phyloP scores from a whole-genome alignment of 352 stramenopile species.

The Pythium plurisporium region DNA sequence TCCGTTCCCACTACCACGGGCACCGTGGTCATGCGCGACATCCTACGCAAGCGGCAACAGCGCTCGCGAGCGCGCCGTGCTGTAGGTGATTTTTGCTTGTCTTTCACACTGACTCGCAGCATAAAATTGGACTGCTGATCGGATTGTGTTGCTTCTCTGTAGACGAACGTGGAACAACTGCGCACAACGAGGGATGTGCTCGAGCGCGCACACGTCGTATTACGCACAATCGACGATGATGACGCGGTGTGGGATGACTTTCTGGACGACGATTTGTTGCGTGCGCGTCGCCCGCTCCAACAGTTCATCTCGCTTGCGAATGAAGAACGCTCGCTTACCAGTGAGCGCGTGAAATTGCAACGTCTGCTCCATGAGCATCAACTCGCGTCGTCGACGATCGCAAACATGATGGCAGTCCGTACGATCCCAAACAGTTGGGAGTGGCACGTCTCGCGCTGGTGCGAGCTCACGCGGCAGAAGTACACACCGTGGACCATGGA shows the following conservation, averaged over 20 bases:
- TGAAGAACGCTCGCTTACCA: background rate
- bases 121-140: background rate
- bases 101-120: too few relatives aligned
- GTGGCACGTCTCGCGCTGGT: background rate
- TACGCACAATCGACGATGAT: background rate
- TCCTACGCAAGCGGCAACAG: background rate
- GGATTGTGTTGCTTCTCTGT: background rate
- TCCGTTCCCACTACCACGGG: too few relatives aligned
- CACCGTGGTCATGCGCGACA: too few relatives aligned
- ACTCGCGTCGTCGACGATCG: background rate
- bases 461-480: background rate
- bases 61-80: background rate
- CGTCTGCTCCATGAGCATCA: slow-evolving; percentile 1
- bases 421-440: background rate
- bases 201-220: background rate
- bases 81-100: background rate
- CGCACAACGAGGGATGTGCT: background rate
- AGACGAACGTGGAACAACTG: background rate
- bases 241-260: slow-evolving; percentile 6
- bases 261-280: background rate
- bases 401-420: background rate
- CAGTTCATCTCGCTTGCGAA: background rate
- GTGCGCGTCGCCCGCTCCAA: background rate
- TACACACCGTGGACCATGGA: slow-evolving; percentile 1
- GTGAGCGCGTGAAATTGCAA: background rate